A percentile compares a stretch with the other conserved stretches of the same genome.
These are phyloP conservation scores for Metarhizium sp. DNA, from an alignment of 2,329 filamentous ascomycete genomes.

Conservation along the genomic window DNA sequence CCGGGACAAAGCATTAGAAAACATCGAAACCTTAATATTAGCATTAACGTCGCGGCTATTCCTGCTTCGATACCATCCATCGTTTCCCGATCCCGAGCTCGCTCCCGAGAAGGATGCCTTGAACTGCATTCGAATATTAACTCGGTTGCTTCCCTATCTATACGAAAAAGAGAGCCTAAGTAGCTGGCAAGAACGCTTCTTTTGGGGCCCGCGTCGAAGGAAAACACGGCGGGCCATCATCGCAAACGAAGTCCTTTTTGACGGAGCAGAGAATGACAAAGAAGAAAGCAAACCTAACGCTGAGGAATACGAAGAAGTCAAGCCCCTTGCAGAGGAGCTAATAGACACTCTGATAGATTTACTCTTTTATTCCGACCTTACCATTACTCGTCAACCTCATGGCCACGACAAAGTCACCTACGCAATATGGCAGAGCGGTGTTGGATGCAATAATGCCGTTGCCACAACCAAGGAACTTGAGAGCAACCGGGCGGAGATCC, in stretches of 20 bases:
- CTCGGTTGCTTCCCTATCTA: constrained; percentile 78
- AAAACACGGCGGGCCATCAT: constrained; percentile 58
- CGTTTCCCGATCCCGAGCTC: constrained; percentile 78
- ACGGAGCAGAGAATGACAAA: constrained; percentile 55
- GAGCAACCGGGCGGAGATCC: constrained; percentile 82
- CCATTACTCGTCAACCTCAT: constrained; percentile 62
- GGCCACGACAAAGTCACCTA: constrained; percentile 77
- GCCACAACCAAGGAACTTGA: constrained; percentile 87
- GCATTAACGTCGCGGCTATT: constrained; percentile 77
- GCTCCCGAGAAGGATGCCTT: constrained; percentile 82
- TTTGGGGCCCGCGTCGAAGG: constrained; percentile 72
- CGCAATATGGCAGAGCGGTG: constrained; percentile 95
- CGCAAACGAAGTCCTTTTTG: constrained; percentile 72
- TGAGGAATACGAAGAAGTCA: constrained; percentile 69
- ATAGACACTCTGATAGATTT: constrained; percentile 84
- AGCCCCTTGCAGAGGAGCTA: constrained; percentile 84
- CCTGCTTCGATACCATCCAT: constrained; percentile 75
- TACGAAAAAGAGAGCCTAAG: constrained; percentile 82
- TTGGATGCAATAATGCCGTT: constrained; percentile 85
- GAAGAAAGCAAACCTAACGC: constrained; percentile 33
- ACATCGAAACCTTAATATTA: constrained; percentile 80
- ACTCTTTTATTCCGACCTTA: constrained; percentile 86
- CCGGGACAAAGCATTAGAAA: constrained; percentile 74
- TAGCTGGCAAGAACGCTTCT: constrained; percentile 86
- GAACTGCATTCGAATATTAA: constrained; percentile 89